These are phyloP conservation scores for Sonneratia caseolaris DNA, from an alignment of 345 rosid species.

Conservation along the genomic window DNA sequence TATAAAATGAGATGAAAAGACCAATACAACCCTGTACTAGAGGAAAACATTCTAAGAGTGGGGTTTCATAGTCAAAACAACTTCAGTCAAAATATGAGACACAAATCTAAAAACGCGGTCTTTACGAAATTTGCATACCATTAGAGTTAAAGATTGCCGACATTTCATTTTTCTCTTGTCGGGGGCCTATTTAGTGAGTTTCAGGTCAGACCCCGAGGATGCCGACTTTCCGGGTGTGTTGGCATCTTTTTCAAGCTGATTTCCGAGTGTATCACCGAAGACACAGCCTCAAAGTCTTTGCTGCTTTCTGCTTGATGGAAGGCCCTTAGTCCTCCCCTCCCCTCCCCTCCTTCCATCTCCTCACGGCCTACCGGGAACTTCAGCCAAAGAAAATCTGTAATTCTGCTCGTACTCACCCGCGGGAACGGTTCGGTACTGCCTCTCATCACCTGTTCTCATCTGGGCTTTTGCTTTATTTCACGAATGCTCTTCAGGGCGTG, in stretches of 20 bases:
- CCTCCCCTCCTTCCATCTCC: neutral
- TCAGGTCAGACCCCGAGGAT: too few relatives aligned
- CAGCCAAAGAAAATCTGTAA: neutral
- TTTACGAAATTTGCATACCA: too few relatives aligned
- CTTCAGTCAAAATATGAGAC: too few relatives aligned
- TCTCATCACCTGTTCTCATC: neutral
- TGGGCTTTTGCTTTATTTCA: neutral
- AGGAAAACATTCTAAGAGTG: too few relatives aligned
- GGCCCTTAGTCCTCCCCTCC: slow-evolving; percentile 28
- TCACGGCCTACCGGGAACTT: neutral
- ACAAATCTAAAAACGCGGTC: too few relatives aligned
- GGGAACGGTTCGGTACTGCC: neutral
- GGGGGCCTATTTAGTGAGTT: too few relatives aligned
- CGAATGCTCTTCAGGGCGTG: neutral
- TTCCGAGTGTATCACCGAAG: slow-evolving; percentile 19
- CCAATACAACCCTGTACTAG: too few relatives aligned
- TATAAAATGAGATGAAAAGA: too few relatives aligned
- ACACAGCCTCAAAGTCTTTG: slow-evolving; percentile 20
- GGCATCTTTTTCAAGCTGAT: neutral
- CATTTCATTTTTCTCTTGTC: too few relatives aligned
- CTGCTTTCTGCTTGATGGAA: slow-evolving; percentile 56
- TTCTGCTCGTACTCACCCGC: neutral
- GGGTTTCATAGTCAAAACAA: too few relatives aligned
- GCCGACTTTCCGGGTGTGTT: too few relatives aligned
- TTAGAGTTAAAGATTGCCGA: too few relatives aligned